Evolutionary conservation across 352 stramenopile genomes (phyloP), one percentile per base, ranked within the genome.

Genomic region (Phytopythium sindhum): DNA sequence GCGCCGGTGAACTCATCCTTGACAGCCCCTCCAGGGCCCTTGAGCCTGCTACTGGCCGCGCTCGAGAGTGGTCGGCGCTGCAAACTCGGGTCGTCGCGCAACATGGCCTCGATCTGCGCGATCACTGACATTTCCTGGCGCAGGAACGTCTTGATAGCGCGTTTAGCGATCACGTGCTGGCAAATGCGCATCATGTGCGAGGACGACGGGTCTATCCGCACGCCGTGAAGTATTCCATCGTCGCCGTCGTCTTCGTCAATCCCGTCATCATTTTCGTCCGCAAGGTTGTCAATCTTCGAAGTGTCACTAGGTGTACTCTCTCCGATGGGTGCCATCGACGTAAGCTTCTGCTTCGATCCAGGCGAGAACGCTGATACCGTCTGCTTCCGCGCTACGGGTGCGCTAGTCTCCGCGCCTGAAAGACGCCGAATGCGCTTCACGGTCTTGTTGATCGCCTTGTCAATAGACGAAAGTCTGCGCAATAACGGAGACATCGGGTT

Each of bases 151-250:
- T 88, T 88, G 63, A 89, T 80, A 5, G 82, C 77, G 41, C 80
- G 76, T 58, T 91, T 91, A 12, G 80, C 77, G 51, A 91, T 91
- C 35, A 89, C 80, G 37, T 91, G 82, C 47, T 86, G 82, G 41
- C 82, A 91, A 31, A 91, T 86, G 4, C 80, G 80, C 47, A 91
- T 50, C 64, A 91, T 77, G 35, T 91, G 76, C 12, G 74, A 71
- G 1, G 80, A 88, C 15, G 76, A 77, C 23, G 78, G 73, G 54
- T 89, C 78, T 12, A 89, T 63, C 55, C 76, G 80, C 24, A 67
- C 66, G 12, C 45, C 52, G 12, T 62, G 54, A 10, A 60, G 21
- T 24, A 60, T 66, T 37, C 58, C 21, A 31, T 62, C 64, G 5
- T 50, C 56, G 10, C 41, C 50, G 29, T 66, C 60, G 14, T 66